phyloP scores from a whole-genome alignment of 2,329 filamentous ascomycete genomes.

The Raffaelea albimanens region DNA sequence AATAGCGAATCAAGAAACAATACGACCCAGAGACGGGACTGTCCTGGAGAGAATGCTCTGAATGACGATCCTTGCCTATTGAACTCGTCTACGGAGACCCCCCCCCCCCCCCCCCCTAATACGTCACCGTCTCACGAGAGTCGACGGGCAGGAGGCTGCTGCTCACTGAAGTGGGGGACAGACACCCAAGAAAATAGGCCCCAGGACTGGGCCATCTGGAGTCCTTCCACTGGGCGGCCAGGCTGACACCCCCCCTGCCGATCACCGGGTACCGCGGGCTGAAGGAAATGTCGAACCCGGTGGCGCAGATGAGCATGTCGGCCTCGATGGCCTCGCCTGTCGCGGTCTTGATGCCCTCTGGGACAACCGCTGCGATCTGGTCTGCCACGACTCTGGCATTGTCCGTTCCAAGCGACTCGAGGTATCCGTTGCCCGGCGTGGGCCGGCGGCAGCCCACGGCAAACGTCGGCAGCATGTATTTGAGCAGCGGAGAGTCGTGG shows the following conservation, averaged over 20 bases:
- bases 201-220: too few species aligned
- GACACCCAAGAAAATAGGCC: too few species aligned
- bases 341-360: constrained; percentile 19
- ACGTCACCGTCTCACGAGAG: constrained; percentile 17
- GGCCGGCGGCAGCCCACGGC: constrained; percentile 31
- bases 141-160: too few species aligned
- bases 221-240: constrained; percentile 3
- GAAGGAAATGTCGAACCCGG: constrained; percentile 24
- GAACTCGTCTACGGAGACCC: too few species aligned
- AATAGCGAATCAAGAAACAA: too few species aligned
- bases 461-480: constrained; percentile 30
- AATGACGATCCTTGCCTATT: too few species aligned
- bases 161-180: constrained; percentile 1
- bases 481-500: too few species aligned
- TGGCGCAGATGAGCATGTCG: constrained; percentile 23
- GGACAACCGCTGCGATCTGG: constrained; percentile 25
- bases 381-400: constrained; percentile 32
- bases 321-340: constrained; percentile 19
- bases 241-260: background rate
- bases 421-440: constrained; percentile 30
- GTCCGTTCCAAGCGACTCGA: constrained; percentile 28
- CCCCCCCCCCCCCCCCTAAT: too few species aligned
- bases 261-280: constrained; percentile 12
- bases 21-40: too few species aligned
- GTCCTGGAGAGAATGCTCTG: too few species aligned